Conservation (phyloP, 768 basidiomycete genomes). For the Mycena haematopus region DNA sequence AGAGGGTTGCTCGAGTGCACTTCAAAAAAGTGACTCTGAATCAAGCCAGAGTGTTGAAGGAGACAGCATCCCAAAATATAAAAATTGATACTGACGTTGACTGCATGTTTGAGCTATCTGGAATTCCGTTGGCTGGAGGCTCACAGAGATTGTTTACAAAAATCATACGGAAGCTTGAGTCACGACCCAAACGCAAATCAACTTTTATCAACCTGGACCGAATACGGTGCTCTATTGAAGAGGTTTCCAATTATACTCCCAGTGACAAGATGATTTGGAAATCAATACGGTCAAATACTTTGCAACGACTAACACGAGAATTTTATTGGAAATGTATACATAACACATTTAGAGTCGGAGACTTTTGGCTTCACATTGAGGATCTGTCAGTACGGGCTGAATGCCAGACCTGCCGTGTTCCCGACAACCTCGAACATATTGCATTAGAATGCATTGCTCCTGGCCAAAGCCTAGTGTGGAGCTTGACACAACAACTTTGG, state of each 20-base stretch:
- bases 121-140: neutral
- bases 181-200: neutral
- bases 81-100: neutral
- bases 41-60: neutral
- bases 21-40: slow-evolving; percentile 1
- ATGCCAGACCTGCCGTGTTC: neutral
- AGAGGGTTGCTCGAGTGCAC: neutral
- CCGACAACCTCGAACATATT: neutral
- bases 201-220: slow-evolving; percentile 11
- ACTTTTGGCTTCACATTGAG: slow-evolving; percentile 9
- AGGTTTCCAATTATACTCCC: neutral
- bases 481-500: slow-evolving; percentile 5
- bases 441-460: neutral
- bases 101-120: neutral
- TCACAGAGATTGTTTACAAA: neutral
- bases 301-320: slow-evolving; percentile 1
- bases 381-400: neutral
- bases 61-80: neutral
- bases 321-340: slow-evolving; percentile 15
- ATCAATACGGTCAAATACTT: neutral
- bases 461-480: neutral
- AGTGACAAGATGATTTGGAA: slow-evolving; percentile 12
- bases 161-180: neutral
- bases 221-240: neutral
- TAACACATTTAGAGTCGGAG: slow-evolving; percentile 10